Evolutionary conservation across 2,329 filamentous ascomycete species (phyloP).

Genomic region (Fusarium aywerte): DNA sequence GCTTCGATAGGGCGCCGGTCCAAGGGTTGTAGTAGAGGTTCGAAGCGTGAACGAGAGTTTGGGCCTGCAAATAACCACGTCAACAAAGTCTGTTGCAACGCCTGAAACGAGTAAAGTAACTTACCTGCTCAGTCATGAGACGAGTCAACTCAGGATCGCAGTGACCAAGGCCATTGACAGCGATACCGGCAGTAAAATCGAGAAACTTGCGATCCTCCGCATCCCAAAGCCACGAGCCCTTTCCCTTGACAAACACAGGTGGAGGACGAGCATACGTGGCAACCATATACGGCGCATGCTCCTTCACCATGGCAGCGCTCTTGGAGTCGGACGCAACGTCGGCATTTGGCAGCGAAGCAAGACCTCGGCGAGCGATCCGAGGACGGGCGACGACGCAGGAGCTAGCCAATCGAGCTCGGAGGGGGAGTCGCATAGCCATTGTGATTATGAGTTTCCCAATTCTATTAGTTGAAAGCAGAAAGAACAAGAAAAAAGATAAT

Average conservation of each 20-base stretch:
- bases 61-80: constrained; percentile 56
- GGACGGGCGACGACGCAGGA: constrained; percentile 40
- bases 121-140: constrained; percentile 81
- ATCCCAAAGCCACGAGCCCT: constrained; percentile 91
- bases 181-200: constrained; percentile 95
- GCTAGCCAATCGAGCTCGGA: constrained; percentile 53
- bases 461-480: not conserved
- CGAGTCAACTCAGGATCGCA: constrained; percentile 81
- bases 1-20: constrained; percentile 88
- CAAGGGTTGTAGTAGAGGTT: constrained; percentile 98
- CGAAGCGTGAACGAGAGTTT: constrained; percentile 87
- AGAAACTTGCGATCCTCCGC: constrained; percentile 89
- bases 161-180: constrained; percentile 92
- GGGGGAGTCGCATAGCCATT: constrained; percentile 56
- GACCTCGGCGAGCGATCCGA: constrained; percentile 46
- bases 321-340: constrained; percentile 79
- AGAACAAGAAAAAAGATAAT: not conserved
- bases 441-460: not conserved
- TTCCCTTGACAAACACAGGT: constrained; percentile 88
- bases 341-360: constrained; percentile 66
- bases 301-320: constrained; percentile 78
- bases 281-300: constrained; percentile 90
- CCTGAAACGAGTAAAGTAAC: not conserved
- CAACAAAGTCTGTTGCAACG: not conserved
- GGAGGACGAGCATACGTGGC: constrained; percentile 92